Conservation (phyloP, 257 asterid species). For the Parsonsia alboflavescens region DNA sequence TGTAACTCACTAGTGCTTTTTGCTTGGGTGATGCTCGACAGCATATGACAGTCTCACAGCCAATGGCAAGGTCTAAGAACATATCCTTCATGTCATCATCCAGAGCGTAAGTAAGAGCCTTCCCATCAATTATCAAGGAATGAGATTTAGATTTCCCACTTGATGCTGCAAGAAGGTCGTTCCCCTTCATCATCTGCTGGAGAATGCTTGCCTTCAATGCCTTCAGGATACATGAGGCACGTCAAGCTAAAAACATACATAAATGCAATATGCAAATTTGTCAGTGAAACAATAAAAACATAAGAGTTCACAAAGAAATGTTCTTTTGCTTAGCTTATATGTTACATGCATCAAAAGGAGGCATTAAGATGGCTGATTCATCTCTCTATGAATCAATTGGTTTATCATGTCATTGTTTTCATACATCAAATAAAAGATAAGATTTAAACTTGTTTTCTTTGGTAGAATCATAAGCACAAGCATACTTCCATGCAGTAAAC, state of each 20-base stretch:
- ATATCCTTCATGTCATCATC: slow-evolving; percentile 39
- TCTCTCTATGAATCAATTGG: neutral
- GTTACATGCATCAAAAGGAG: neutral
- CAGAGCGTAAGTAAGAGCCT: slow-evolving; percentile 63
- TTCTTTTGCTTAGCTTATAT: neutral
- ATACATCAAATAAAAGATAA: neutral
- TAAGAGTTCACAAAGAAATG: neutral
- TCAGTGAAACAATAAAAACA: neutral
- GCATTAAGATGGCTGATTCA: neutral
- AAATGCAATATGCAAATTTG: neutral
- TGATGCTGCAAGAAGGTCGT: slow-evolving; percentile 31
- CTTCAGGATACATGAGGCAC: slow-evolving; percentile 25
- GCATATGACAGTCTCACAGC: slow-evolving; percentile 76
- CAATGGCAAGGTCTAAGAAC: slow-evolving; percentile 56
- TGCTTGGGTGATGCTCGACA: slow-evolving; percentile 79
- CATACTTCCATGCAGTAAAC: neutral
- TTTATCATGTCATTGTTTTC: neutral
- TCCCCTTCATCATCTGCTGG: slow-evolving; percentile 47
- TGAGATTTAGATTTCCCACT: slow-evolving; percentile 35
- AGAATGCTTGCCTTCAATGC: slow-evolving; percentile 48
- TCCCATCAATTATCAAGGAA: slow-evolving; percentile 73
- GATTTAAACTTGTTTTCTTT: neutral
- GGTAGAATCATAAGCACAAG: neutral
- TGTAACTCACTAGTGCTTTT: slow-evolving; percentile 60
- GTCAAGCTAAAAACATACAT: slow-evolving; percentile 2